Evolutionary conservation across 73 alveolate species (phyloP).

Genomic region (Stentor coeruleus): DNA sequence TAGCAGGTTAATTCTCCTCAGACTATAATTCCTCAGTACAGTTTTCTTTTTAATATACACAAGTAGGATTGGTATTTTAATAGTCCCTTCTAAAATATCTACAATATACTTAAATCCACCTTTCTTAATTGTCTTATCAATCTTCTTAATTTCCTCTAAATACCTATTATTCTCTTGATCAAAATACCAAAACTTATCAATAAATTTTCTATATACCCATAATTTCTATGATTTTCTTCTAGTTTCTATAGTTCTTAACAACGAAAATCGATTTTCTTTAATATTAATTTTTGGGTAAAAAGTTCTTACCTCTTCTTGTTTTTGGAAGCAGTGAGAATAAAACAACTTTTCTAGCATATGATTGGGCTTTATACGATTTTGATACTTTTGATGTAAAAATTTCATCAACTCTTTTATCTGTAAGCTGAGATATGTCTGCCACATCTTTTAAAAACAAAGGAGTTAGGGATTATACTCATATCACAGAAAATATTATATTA

Average conservation of each 20-base stretch:
- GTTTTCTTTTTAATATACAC: neutral
- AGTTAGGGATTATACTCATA: too few relatives aligned
- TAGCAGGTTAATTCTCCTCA: neutral
- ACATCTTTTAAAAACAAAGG: too few relatives aligned
- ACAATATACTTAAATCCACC: neutral
- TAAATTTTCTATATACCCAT: constrained; percentile 54
- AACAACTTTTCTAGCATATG: neutral
- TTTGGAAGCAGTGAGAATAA: neutral
- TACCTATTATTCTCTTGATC: neutral
- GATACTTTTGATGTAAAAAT: neutral
- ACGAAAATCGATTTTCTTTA: neutral
- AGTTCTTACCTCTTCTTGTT: neutral
- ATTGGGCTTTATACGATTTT: neutral
- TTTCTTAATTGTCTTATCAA: neutral
- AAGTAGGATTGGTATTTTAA: constrained; percentile 3
- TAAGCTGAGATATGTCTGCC: neutral
- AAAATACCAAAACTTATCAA: constrained; percentile 35
- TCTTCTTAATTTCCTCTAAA: constrained; percentile 23
- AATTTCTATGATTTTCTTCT: neutral
- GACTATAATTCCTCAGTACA: constrained; percentile 28
- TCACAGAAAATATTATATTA: too few relatives aligned
- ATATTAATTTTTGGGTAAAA: neutral
- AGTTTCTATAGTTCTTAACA: neutral
- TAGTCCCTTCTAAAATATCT: neutral
- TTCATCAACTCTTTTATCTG: neutral